Conservation (phyloP, 208 protist genomes). For the Trypanosoma avium region DNA sequence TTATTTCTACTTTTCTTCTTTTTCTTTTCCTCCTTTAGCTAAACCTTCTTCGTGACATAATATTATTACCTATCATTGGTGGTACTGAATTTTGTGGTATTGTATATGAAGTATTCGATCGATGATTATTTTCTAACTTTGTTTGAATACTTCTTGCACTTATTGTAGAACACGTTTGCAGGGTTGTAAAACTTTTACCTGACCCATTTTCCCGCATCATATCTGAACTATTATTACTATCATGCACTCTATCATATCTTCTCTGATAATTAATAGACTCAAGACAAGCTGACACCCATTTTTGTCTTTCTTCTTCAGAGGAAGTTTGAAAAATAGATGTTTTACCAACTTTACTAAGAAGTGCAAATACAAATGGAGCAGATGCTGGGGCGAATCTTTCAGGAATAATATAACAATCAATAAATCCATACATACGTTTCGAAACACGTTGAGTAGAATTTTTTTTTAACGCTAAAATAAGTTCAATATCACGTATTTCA, state of each 20-base stretch:
- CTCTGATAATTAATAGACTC: conserved; percentile 6
- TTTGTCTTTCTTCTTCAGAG: conserved; percentile 9
- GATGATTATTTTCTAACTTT: background rate
- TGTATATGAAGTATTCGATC: background rate
- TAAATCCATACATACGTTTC: conserved; percentile 10
- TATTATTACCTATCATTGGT: background rate
- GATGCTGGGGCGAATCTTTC: background rate
- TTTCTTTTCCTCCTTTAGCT: no score
- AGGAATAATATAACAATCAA: conserved; percentile 18
- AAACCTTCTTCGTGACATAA: no score
- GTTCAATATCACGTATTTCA: background rate
- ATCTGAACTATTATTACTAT: background rate
- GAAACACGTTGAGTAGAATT: conserved; percentile 1
- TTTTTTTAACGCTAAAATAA: conserved; percentile 2
- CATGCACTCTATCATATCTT: background rate
- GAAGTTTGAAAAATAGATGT: conserved; percentile 7
- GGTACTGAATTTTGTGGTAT: background rate
- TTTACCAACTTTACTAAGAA: conserved; percentile 9
- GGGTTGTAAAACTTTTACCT: background rate
- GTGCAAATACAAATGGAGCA: conserved; percentile 16
- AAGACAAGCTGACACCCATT: conserved; percentile 10
- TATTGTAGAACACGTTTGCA: background rate
- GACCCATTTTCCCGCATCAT: background rate
- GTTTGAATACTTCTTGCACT: background rate
- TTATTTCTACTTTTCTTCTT: no score